A percentile compares a stretch with the other conserved stretches of the same genome.
Conservation (phyloP, 2,329 filamentous ascomycete genomes). For the Thermoascus crustaceus region DNA sequence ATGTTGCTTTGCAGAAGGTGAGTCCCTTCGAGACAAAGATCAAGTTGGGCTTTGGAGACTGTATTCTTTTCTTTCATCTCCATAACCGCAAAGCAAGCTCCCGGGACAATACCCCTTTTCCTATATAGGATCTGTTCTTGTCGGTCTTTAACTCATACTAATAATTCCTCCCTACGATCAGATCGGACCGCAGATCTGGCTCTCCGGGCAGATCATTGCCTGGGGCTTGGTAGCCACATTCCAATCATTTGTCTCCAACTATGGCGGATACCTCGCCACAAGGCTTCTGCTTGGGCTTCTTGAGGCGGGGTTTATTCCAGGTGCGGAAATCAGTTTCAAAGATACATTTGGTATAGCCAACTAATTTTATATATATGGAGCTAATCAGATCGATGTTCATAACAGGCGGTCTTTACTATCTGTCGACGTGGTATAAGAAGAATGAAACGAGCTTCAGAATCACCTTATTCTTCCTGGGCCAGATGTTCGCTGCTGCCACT, state of each 20-base stretch:
- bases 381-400: no score
- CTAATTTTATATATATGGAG: no score
- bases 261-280: constrained; percentile 42
- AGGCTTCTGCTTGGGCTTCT: constrained; percentile 47
- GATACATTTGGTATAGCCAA: no score
- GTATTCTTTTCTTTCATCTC: no score
- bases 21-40: no score
- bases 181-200: constrained; percentile 47
- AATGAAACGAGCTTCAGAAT: constrained; percentile 46
- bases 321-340: constrained; percentile 19
- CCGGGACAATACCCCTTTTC: no score
- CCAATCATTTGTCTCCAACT: constrained; percentile 45
- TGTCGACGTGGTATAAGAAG: constrained; percentile 50
- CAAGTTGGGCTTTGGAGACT: no score
- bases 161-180: constrained; percentile 21
- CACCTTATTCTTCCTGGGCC: constrained; percentile 50
- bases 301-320: constrained; percentile 50
- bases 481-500: constrained; percentile 43
- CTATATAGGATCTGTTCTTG: no score
- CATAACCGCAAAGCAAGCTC: no score
- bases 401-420: constrained; percentile 29
- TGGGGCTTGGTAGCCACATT: constrained; percentile 49
- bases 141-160: no score
- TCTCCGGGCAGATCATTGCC: constrained; percentile 46
- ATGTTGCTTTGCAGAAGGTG: constrained; percentile 40